Evolutionary conservation across 805 yeast genomes (phyloP), one percentile per base, ranked within the genome.

Genomic region (Metschnikowia gruessii): DNA sequence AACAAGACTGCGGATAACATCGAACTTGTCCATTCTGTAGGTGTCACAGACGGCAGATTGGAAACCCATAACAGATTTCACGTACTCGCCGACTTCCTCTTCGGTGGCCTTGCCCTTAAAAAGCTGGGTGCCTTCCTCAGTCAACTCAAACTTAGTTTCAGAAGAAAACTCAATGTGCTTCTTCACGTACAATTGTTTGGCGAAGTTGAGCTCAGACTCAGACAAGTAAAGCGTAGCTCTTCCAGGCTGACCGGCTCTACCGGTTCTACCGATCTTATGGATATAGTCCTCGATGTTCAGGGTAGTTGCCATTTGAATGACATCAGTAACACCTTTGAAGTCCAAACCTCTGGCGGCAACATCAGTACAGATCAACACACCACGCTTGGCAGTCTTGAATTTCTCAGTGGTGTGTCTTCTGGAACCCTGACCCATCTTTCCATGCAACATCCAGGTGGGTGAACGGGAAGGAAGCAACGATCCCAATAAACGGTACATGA

Each of bases 341-440:
- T 92, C 97, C 85, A 92, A 83, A 56, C 98, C 98, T 69, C 98
- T 82, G 12, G 97, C 97, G 51, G 91, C 95, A 49, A 92, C 97
- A 67, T 90, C 96, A 6, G 97, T 87, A 46, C 92, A 83, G 45
- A 92, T 79, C 47, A 92, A 74, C 37, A 91, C 61, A 46, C 88
- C 86, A 65, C 47, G 62, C 48, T 50, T 56, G 26, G 53, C 29
- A 5, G 19, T 43, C 53, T 82, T 77, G 72, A 83, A 87, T 30
- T 60, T 59, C 42, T 71, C 72, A 31, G 86, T 80, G 21, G 80
- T 65, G 50, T 72, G 68, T 51, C 83, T 85, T 63, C 98, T 82
- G 38, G 71, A 75, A 21, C 73, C 70, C 68, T 88, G 96, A 24
- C 84, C 64, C 64, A 86, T 68, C 59, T 83, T 81, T 44, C 97